These are phyloP conservation scores for Pseudoturritis turrita DNA, from an alignment of 345 rosid genomes.

Conservation along the genomic window DNA sequence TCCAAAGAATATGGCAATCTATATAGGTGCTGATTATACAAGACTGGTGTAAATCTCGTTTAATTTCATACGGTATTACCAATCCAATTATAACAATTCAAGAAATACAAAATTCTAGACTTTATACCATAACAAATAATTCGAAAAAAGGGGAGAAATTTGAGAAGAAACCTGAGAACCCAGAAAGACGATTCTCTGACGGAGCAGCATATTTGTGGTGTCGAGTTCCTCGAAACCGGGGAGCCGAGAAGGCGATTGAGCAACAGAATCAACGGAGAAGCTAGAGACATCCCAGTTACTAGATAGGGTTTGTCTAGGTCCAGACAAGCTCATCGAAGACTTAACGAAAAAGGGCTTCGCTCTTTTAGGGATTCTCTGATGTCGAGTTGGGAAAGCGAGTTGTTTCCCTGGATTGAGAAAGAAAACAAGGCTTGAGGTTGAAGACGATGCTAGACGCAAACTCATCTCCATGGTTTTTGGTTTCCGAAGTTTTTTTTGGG, in stretches of 20 bases:
- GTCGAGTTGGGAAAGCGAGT: not conserved
- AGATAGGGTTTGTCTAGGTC: conserved; percentile 46
- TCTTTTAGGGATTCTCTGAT: conserved; percentile 19
- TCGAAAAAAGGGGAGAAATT: not conserved
- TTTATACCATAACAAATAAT: too few relatives aligned
- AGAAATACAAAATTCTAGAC: not conserved
- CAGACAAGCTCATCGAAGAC: conserved; percentile 35
- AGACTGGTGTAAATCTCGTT: not conserved
- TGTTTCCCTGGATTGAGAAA: not conserved
- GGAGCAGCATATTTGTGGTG: conserved; percentile 85
- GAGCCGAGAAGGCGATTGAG: conserved; percentile 45
- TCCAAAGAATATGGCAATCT: not conserved
- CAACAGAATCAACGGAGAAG: conserved; percentile 25
- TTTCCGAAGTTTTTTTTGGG: not conserved
- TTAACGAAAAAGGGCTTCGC: conserved; percentile 33
- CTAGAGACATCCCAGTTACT: conserved; percentile 60
- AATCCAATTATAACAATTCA: not conserved
- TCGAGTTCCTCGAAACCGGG: conserved; percentile 86
- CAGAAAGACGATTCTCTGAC: conserved; percentile 81
- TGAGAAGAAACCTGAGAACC: conserved; percentile 64
- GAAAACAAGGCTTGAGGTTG: conserved; percentile 12
- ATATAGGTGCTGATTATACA: not conserved
- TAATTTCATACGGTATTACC: not conserved
- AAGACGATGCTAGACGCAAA: conserved; percentile 26
- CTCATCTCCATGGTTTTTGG: conserved; percentile 26